Conservation (phyloP, 2,329 filamentous ascomycete species). For the Xylaria sp. region DNA sequence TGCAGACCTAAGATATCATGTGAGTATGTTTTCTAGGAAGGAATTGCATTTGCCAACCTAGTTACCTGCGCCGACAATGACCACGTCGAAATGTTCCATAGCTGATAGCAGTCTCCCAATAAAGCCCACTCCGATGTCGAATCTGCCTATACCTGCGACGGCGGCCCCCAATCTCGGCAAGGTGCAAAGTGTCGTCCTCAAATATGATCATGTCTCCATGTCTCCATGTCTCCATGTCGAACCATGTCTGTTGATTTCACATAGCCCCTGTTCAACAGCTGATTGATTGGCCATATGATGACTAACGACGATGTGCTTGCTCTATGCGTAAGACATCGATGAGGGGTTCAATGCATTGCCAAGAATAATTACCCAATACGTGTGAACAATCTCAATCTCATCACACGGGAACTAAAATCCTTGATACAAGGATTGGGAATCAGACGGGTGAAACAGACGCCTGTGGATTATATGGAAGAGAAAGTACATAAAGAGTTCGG, state of each 20-base stretch:
- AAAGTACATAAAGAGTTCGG: background rate
- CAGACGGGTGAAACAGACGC: background rate
- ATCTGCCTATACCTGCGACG: background rate
- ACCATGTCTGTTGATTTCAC: background rate
- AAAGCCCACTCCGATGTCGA: background rate
- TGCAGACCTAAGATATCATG: slow-evolving; percentile 19
- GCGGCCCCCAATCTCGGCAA: background rate
- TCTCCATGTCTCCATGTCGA: background rate
- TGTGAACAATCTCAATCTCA: background rate
- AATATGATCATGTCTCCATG: background rate
- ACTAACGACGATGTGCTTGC: background rate
- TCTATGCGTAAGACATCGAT: background rate
- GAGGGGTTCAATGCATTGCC: background rate
- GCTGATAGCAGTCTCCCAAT: background rate
- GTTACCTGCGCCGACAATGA: slow-evolving; percentile 33
- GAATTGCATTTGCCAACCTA: background rate
- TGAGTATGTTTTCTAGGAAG: background rate
- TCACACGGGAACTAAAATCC: background rate
- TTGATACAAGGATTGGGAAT: background rate
- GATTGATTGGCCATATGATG: background rate
- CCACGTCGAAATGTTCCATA: slow-evolving; percentile 30
- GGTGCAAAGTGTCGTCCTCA: background rate
- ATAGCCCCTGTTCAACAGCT: background rate
- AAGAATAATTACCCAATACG: background rate
- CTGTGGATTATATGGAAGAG: background rate